A percentile compares a stretch with the other conserved stretches of the same genome.
Conservation (phyloP, 2,329 filamentous ascomycete genomes). For the Epichloe gansuensis region DNA sequence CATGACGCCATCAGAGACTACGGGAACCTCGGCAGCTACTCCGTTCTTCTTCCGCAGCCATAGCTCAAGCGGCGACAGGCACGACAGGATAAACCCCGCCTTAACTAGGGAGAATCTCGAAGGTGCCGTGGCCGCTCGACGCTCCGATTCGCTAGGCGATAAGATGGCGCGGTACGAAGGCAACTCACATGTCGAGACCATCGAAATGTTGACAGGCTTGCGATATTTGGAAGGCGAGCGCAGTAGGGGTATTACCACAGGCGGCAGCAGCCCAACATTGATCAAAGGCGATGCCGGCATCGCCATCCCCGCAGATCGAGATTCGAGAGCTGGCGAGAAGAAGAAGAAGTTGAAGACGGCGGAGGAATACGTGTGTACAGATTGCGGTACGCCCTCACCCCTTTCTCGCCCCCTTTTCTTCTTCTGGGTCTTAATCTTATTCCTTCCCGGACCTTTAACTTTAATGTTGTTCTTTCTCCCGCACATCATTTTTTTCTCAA, state of each 20-base stretch:
- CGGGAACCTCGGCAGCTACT: constrained; percentile 21
- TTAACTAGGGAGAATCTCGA: constrained; percentile 73
- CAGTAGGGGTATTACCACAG: constrained; percentile 76
- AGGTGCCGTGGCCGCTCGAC: constrained; percentile 50
- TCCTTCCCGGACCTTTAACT: no score
- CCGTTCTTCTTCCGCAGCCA: constrained; percentile 18
- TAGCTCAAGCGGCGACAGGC: constrained; percentile 18
- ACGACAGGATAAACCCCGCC: constrained; percentile 53
- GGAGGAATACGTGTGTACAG: constrained; percentile 89
- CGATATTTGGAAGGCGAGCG: constrained; percentile 81
- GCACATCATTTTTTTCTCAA: background rate
- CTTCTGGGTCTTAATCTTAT: no score
- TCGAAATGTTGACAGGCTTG: constrained; percentile 85
- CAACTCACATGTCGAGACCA: constrained; percentile 66
- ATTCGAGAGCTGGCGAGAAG: constrained; percentile 59
- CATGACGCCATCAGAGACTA: constrained; percentile 36
- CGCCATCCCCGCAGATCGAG: constrained; percentile 68
- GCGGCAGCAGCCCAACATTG: constrained; percentile 65
- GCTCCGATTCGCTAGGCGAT: constrained; percentile 65
- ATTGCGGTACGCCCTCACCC: constrained; percentile 53
- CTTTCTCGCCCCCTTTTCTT: background rate
- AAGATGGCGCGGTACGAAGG: constrained; percentile 77
- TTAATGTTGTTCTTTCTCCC: no score
- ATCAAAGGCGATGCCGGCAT: constrained; percentile 81
- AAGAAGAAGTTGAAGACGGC: constrained; percentile 76